Percentiles rank a stretch among this genome's conserved stretches.
These are phyloP conservation scores for Musa beccarii DNA, from an alignment of 176 grass and related monocot genomes.

Conservation along the genomic window DNA sequence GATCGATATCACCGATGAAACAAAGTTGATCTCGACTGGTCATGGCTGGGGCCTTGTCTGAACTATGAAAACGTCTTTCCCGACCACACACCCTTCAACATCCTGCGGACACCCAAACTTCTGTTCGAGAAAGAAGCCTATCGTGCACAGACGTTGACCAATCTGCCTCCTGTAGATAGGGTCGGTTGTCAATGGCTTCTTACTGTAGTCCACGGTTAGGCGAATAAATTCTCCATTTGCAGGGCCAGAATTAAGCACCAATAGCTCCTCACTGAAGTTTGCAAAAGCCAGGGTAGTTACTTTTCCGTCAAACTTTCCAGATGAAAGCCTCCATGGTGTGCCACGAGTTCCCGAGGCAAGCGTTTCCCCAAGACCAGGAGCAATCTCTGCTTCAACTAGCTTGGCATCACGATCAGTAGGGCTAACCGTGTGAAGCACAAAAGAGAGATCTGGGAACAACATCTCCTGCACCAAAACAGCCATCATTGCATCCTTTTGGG, in stretches of 20 bases:
- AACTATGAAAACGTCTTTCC: slow-evolving; percentile 73
- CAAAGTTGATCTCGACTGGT: background rate
- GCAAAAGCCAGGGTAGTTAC: slow-evolving; percentile 79
- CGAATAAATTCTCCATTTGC: slow-evolving; percentile 50
- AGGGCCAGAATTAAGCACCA: slow-evolving; percentile 48
- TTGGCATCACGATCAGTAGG: slow-evolving; percentile 54
- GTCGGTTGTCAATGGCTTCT: slow-evolving; percentile 63
- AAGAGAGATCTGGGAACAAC: slow-evolving; percentile 68
- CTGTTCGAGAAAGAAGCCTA: slow-evolving; percentile 88
- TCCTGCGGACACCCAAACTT: slow-evolving; percentile 76
- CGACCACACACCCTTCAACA: slow-evolving; percentile 84
- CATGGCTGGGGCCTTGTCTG: slow-evolving; percentile 83
- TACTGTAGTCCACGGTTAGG: slow-evolving; percentile 74
- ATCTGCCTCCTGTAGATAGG: slow-evolving; percentile 56
- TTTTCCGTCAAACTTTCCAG: slow-evolving; percentile 51
- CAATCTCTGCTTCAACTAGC: slow-evolving; percentile 63
- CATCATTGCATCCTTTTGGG: slow-evolving; percentile 73
- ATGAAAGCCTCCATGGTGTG: slow-evolving; percentile 82
- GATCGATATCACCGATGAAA: background rate
- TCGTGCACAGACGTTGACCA: slow-evolving; percentile 56
- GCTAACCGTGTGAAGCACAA: slow-evolving; percentile 85
- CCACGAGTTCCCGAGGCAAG: slow-evolving; percentile 84
- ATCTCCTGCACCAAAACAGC: slow-evolving; percentile 90
- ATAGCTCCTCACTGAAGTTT: slow-evolving; percentile 84
- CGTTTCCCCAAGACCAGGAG: slow-evolving; percentile 80